Conservation (phyloP, 352 stramenopile species). For the Aphanomyces cochlioides region DNA sequence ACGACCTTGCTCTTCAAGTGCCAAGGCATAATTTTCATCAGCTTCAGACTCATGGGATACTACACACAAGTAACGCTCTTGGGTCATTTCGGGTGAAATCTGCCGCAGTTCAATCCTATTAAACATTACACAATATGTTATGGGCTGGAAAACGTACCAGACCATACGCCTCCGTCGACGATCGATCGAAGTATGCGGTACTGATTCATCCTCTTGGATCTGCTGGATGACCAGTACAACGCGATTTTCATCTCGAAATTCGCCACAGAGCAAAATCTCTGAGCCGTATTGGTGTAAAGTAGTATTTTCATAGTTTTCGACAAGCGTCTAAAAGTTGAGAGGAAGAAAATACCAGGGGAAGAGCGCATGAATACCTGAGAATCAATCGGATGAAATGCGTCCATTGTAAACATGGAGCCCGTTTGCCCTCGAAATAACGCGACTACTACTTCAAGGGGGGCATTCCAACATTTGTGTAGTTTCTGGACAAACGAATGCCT, state of each 20-base stretch:
- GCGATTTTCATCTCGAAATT: not conserved
- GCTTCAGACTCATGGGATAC: not conserved
- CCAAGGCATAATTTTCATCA: not conserved
- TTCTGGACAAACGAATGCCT: not conserved
- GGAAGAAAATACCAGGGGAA: too few species aligned
- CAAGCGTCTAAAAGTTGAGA: not conserved
- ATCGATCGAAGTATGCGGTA: not conserved
- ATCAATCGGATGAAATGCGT: not conserved
- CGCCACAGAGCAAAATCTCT: not conserved
- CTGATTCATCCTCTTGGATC: not conserved
- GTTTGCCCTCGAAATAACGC: not conserved
- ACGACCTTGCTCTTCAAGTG: not conserved
- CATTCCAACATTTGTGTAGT: not conserved
- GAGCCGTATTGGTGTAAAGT: not conserved
- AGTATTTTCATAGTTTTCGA: not conserved
- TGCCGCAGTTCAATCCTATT: not conserved
- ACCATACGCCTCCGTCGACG: not conserved
- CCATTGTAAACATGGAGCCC: conserved; percentile 2
- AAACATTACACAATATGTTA: not conserved
- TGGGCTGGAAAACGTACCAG: not conserved
- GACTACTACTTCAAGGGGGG: not conserved
- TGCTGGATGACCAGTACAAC: not conserved
- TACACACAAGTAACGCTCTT: not conserved
- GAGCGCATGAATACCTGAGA: not conserved
- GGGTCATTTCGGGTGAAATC: not conserved